phyloP scores from a whole-genome alignment of 345 rosid species.

The Brassica carinata region DNA sequence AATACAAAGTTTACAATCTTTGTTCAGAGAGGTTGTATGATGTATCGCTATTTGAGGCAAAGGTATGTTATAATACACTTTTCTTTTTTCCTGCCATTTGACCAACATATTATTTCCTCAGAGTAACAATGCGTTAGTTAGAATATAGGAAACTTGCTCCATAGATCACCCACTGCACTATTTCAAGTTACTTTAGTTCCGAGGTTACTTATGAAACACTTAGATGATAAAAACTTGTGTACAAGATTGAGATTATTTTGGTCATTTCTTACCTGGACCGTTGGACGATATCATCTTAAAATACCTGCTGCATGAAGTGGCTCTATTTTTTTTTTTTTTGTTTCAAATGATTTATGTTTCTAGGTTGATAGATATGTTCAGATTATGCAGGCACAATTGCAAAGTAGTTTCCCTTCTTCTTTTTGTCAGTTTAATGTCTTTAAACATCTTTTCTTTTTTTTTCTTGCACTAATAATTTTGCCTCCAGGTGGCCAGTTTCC shows the following conservation, averaged over 20 bases:
- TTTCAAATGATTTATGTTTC: constrained; percentile 1
- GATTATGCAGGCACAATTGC: not conserved
- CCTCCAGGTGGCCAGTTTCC: constrained; percentile 87
- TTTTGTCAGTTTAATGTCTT: not conserved
- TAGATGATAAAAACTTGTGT: not conserved
- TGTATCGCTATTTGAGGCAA: constrained; percentile 84
- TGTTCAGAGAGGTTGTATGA: constrained; percentile 90
- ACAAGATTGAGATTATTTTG: constrained; percentile 12
- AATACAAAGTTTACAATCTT: constrained; percentile 90
- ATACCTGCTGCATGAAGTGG: not conserved
- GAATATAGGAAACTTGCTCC: not conserved
- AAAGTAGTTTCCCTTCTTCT: not conserved
- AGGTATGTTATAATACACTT: constrained; percentile 47
- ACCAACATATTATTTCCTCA: not conserved
- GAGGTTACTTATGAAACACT: not conserved
- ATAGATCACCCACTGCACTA: not conserved
- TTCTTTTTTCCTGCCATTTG: not conserved
- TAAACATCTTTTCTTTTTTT: not conserved
- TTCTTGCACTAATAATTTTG: not conserved
- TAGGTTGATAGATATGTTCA: constrained; percentile 12
- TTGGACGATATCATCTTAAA: not conserved
- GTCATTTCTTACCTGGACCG: not conserved
- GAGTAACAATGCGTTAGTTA: not conserved
- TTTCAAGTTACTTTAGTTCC: not conserved
- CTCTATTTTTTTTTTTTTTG: not conserved